Base-by-base conservation (phyloP, 345 rosid genomes). In the Boechera retrofracta region DNA sequence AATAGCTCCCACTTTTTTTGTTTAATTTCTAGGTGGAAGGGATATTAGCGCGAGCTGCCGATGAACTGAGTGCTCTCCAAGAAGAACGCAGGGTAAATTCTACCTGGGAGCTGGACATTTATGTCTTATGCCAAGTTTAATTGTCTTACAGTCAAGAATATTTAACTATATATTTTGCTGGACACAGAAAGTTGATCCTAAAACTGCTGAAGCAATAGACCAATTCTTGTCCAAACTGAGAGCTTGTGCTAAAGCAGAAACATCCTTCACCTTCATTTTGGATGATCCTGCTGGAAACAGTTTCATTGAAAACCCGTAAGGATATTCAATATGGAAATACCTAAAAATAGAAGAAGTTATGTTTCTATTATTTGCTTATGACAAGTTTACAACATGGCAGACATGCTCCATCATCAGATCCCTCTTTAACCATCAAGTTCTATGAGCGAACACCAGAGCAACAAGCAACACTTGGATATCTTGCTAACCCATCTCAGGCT, bases 211-310 rank as follows among this genome's bases (percentile, higher is more conserved):
- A 88, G 93, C 95, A 62, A 85, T 94, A 55, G 98, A 94, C 78
- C 83, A 81, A 32, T 94, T 94, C 82, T 84, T 94, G 79, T 64
- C 79, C 65, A 94, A 88, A 85, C 63, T 94, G 80, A 94, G 85
- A 78, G 90, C 93, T 63, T 92, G 93, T 88, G 89, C 97, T 62
- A 65, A 80, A 31, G 97, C 88, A 53, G 86, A 72, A 53, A 84
- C 81, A 9, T 49, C 92, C 21, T 92, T 90, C 77, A 88, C 93
- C 72, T 84, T 92, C 81, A 77, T 90, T 83, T 82, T 94, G 78
- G 97, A 94, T 70, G 98, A 94, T 85, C 95, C 97, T 64, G 82
- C 97, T 62, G 98, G 98, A 73, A 94, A 94, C 84, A 88, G 98
- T 86, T 94, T 94, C 80, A 82, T 94, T 65, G 98, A 94, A 79